phyloP scores from a whole-genome alignment of 2,329 filamentous ascomycete species.

The Fusarium sp. region DNA sequence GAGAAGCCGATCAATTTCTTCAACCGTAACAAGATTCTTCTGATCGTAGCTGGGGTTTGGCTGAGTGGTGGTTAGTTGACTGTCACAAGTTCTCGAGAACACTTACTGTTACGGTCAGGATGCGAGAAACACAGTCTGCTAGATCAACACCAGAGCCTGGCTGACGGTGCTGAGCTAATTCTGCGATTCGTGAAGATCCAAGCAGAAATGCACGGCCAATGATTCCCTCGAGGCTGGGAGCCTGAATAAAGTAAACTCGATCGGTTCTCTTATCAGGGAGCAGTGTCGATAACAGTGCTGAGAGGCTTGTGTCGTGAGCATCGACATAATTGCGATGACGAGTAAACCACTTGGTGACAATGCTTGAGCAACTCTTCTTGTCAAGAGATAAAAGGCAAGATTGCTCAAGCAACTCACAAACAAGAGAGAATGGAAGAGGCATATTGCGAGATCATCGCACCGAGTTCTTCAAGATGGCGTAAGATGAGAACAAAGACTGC shows the following conservation, averaged over 20 bases:
- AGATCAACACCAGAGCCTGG: conserved; percentile 72
- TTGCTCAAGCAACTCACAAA: conserved; percentile 79
- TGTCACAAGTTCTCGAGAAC: background rate
- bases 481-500: background rate
- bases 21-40: conserved; percentile 66
- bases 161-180: conserved; percentile 71
- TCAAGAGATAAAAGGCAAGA: conserved; percentile 62
- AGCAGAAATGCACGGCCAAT: conserved; percentile 75
- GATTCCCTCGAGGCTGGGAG: conserved; percentile 70
- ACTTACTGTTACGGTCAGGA: conserved; percentile 70
- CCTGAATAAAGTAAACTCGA: conserved; percentile 78
- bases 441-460: conserved; percentile 53
- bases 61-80: conserved; percentile 45
- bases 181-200: conserved; percentile 67
- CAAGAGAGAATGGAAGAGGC: conserved; percentile 74
- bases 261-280: conserved; percentile 82
- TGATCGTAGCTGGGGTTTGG: conserved; percentile 54
- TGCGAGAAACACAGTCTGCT: conserved; percentile 74
- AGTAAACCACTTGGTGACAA: conserved; percentile 75
- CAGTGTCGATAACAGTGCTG: conserved; percentile 78
- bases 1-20: conserved; percentile 77
- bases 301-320: conserved; percentile 64
- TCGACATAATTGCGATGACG: conserved; percentile 69
- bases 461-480: background rate
- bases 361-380: conserved; percentile 47